phyloP scores from a whole-genome alignment of 225 moss, liverwort and hornwort genomes.

The Antitrichia curtipendula region DNA sequence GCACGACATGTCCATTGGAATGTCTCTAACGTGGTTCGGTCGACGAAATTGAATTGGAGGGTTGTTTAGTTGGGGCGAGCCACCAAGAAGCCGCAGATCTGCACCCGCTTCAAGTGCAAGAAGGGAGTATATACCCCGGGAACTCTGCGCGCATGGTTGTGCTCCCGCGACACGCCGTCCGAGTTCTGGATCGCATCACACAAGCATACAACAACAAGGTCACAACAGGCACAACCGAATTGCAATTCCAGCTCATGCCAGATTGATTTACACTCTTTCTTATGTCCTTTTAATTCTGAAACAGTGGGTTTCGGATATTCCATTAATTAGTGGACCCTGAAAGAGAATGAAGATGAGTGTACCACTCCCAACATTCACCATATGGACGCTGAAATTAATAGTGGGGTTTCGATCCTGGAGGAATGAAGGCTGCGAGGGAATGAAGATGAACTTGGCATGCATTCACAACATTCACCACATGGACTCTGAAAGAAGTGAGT shows the following conservation, averaged over 20 bases:
- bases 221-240: neutral
- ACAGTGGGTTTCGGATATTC: neutral
- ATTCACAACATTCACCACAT: neutral
- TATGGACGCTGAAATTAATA: neutral
- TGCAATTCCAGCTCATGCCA: neutral
- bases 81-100: neutral
- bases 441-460: neutral
- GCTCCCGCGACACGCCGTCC: neutral
- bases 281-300: neutral
- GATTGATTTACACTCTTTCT: neutral
- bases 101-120: neutral
- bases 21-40: neutral
- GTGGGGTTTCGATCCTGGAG: neutral
- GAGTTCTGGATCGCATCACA: neutral
- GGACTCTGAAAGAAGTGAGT: neutral
- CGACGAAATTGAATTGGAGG: neutral
- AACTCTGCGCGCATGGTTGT: neutral
- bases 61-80: neutral
- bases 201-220: neutral
- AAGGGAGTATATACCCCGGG: neutral
- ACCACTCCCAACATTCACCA: neutral
- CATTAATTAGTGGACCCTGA: neutral
- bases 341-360: neutral
- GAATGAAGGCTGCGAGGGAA: too few species aligned
- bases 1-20: neutral